Conservation (phyloP, 176 grass and related monocot genomes). For the Aegilops sharonensis region DNA sequence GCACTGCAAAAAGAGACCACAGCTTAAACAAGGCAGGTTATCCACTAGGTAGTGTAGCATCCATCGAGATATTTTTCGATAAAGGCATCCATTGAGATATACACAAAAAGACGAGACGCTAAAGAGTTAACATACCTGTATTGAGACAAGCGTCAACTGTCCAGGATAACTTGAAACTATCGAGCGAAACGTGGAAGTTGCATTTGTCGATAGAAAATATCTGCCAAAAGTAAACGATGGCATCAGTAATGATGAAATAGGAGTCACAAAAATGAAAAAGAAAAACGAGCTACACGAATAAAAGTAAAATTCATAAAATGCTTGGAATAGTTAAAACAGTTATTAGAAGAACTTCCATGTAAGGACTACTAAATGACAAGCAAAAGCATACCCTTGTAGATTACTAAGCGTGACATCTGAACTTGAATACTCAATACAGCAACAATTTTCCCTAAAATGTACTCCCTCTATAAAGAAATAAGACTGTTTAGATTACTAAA, state of each 20-base stretch:
- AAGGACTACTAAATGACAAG: neutral
- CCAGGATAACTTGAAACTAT: constrained; percentile 92
- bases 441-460: constrained; percentile 3
- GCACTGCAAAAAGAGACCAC: constrained; percentile 48
- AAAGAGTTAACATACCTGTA: constrained; percentile 65
- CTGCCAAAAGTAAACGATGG: constrained; percentile 30
- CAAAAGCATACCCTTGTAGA: neutral
- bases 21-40: neutral
- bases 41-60: neutral
- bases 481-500: too few relatives aligned
- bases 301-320: neutral
- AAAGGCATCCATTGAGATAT: neutral
- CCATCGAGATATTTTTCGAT: neutral
- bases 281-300: neutral
- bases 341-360: neutral
- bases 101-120: neutral
- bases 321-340: neutral
- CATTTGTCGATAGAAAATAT: constrained; percentile 90
- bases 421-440: neutral
- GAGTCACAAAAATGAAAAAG: neutral
- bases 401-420: neutral
- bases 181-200: constrained; percentile 81
- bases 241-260: constrained; percentile 34
- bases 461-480: neutral
- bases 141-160: constrained; percentile 57